Percentiles rank a stretch among this genome's conserved stretches.
Evolutionary conservation across 805 yeast species (phyloP).

Genomic region (Starmerella potacharoeniae): DNA sequence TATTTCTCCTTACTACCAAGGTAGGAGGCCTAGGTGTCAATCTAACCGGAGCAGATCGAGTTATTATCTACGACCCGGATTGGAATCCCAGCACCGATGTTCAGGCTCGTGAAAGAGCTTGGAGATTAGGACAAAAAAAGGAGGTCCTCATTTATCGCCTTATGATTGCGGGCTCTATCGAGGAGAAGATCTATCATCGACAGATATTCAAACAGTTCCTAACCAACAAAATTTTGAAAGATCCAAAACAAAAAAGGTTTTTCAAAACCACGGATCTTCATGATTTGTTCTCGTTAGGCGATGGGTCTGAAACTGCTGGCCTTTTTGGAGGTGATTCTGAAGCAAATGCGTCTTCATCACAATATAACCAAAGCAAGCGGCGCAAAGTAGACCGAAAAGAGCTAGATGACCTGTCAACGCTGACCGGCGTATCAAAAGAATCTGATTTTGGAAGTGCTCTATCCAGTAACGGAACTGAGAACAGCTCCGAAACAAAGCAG

Average conservation of each 20-base stretch:
- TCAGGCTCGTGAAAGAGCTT: conserved; percentile 93
- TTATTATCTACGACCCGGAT: conserved; percentile 90
- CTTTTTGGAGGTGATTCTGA: conserved; percentile 31
- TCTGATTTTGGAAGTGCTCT: conserved; percentile 28
- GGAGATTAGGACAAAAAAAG: conserved; percentile 90
- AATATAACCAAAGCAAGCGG: conserved; percentile 21
- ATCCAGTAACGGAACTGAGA: conserved; percentile 50
- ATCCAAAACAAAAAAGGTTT: conserved; percentile 86
- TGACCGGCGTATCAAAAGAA: conserved; percentile 18
- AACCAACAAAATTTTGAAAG: conserved; percentile 86
- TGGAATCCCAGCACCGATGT: conserved; percentile 98
- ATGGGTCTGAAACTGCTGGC: conserved; percentile 57
- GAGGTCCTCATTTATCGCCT: conserved; percentile 84
- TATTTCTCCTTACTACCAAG: conserved; percentile 79
- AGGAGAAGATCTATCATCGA: conserved; percentile 91
- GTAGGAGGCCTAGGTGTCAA: conserved; percentile 96
- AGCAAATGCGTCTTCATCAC: conserved; percentile 33
- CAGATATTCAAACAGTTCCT: conserved; percentile 92
- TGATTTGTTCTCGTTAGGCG: conserved; percentile 73
- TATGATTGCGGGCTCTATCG: conserved; percentile 91
- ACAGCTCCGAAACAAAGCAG: conserved; percentile 25
- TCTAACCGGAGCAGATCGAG: conserved; percentile 88
- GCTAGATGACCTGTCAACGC: conserved; percentile 26
- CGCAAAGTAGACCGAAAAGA: conserved; percentile 25
- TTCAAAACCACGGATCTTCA: conserved; percentile 87